These are phyloP conservation scores for Zalaria sp. DNA, from an alignment of 2,329 filamentous ascomycete species.

Conservation along the genomic window DNA sequence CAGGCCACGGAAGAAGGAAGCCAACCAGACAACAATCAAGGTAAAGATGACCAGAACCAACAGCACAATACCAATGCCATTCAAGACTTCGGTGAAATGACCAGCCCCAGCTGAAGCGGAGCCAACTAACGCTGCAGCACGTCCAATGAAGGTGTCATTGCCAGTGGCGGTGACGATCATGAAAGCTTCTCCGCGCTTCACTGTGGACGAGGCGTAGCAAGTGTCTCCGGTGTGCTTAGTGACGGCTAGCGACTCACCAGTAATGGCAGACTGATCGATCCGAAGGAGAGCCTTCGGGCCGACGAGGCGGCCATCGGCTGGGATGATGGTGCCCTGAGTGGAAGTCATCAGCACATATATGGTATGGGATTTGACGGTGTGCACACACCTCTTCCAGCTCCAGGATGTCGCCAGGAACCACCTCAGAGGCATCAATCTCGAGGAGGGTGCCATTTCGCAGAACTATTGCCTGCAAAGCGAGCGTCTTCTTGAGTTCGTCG, in stretches of 20 bases:
- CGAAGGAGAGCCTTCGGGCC: constrained; percentile 52
- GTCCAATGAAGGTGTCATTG: constrained; percentile 61
- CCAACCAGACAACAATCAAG: constrained; percentile 62
- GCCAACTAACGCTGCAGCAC: constrained; percentile 59
- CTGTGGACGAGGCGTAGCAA: constrained; percentile 67
- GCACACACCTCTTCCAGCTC: constrained; percentile 46
- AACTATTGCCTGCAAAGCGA: constrained; percentile 45
- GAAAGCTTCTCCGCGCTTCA: constrained; percentile 68
- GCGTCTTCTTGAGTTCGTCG: constrained; percentile 52
- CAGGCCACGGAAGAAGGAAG: constrained; percentile 62
- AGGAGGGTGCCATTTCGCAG: constrained; percentile 46
- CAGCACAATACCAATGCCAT: constrained; percentile 61
- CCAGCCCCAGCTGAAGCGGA: constrained; percentile 62
- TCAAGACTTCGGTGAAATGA: constrained; percentile 75
- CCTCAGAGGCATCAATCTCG: constrained; percentile 49
- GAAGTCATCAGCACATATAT: too few relatives aligned
- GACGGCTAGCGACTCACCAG: constrained; percentile 65
- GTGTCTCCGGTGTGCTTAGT: constrained; percentile 66
- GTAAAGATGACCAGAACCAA: constrained; percentile 66
- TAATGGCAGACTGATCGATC: constrained; percentile 72
- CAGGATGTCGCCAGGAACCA: constrained; percentile 64
- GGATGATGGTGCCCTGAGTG: constrained; percentile 47
- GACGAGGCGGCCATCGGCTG: constrained; percentile 57
- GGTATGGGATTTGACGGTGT: too few relatives aligned
- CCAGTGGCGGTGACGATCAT: constrained; percentile 54